phyloP scores from a whole-genome alignment of 257 asterid genomes.

The Penstemon davidsonii region DNA sequence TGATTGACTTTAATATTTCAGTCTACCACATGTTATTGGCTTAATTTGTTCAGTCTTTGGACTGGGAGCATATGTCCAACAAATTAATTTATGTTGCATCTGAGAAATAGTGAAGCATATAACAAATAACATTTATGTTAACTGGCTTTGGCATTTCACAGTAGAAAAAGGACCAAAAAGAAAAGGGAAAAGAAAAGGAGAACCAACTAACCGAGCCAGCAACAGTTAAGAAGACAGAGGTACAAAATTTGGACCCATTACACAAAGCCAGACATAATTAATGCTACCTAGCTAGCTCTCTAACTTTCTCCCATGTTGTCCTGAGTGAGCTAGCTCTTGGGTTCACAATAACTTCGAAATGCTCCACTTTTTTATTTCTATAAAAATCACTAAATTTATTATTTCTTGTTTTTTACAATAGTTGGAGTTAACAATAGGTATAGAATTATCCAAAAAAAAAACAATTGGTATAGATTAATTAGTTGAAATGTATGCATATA shows the following conservation, averaged over 20 bases:
- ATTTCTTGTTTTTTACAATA: not conserved
- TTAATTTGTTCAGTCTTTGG: no score
- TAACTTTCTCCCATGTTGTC: constrained; percentile 53
- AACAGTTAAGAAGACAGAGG: constrained; percentile 32
- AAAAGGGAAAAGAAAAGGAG: not conserved
- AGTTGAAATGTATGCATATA: no score
- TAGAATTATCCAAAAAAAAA: no score
- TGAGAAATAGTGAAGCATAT: no score
- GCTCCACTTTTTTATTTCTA: constrained; percentile 7
- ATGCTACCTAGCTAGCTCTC: constrained; percentile 31
- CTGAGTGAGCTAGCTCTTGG: constrained; percentile 32
- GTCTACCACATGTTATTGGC: not conserved
- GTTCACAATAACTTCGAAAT: constrained; percentile 24
- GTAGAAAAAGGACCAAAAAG: not conserved
- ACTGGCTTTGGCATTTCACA: not conserved
- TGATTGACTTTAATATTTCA: constrained; percentile 22
- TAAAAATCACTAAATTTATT: not conserved
- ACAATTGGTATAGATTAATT: no score
- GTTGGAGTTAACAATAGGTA: not conserved
- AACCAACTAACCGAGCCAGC: constrained; percentile 19
- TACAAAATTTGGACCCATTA: constrained; percentile 38
- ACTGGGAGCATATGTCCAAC: no score
- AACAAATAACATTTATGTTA: not conserved
- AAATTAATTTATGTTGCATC: no score
- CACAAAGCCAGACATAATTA: constrained; percentile 61